A percentile compares a stretch with the other conserved stretches of the same genome.
These are phyloP conservation scores for Citeromyces matritensis DNA, from an alignment of 805 yeast genomes.

Conservation along the genomic window DNA sequence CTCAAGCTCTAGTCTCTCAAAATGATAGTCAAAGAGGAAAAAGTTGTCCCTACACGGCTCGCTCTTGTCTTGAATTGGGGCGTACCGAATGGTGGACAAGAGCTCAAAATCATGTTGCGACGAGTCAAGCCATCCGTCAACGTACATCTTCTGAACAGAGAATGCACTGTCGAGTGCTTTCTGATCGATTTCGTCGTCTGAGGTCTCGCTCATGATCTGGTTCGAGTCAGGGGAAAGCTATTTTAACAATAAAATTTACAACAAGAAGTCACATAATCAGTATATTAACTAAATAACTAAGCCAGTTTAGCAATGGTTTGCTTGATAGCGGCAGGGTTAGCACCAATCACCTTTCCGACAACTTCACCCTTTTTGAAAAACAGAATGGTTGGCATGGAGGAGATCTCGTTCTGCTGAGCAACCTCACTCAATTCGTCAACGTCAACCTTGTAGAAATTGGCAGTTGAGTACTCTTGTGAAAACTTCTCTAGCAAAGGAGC, in stretches of 20 bases:
- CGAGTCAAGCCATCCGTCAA: too few species aligned
- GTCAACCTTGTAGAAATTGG: slow-evolving; percentile 79
- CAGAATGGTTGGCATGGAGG: slow-evolving; percentile 48
- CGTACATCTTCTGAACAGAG: too few species aligned
- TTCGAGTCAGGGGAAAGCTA: not conserved
- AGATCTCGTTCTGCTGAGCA: slow-evolving; percentile 47
- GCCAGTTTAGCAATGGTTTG: slow-evolving; percentile 25
- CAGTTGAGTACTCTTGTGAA: slow-evolving; percentile 46
- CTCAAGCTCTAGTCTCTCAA: slow-evolving; percentile 39
- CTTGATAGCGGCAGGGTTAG: slow-evolving; percentile 76
- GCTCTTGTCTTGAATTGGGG: slow-evolving; percentile 1
- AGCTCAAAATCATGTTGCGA: not conserved
- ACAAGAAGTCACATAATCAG: not conserved
- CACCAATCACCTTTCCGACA: slow-evolving; percentile 75
- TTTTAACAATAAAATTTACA: not conserved
- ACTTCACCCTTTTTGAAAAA: slow-evolving; percentile 75
- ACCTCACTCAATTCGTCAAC: slow-evolving; percentile 73
- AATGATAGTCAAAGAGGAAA: slow-evolving; percentile 52
- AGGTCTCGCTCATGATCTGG: not conserved
- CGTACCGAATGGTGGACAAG: slow-evolving; percentile 1
- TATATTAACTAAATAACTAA: slow-evolving; percentile 5
- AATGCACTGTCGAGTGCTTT: not conserved
- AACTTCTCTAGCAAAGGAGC: slow-evolving; percentile 87
- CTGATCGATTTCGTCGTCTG: not conserved
- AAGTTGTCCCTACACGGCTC: slow-evolving; percentile 23